These are phyloP conservation scores for Diaporthe capsici DNA, from an alignment of 2,329 filamentous ascomycete species.

Conservation along the genomic window DNA sequence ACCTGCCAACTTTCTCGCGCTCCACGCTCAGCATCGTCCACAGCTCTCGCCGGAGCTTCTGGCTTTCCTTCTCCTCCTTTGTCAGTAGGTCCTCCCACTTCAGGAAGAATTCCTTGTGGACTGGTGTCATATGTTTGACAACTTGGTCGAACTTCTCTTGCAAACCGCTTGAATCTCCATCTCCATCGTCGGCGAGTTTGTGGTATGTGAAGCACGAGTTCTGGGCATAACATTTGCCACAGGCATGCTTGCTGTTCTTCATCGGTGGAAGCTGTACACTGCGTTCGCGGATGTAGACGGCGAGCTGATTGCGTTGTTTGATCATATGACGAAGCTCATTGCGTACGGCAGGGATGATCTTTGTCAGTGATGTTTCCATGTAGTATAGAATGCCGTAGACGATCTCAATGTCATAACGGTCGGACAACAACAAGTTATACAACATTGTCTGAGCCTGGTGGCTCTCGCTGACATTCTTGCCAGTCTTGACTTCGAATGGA, in stretches of 20 bases:
- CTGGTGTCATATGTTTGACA: conserved; percentile 80
- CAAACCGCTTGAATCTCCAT: conserved; percentile 85
- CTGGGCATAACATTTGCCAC: conserved; percentile 91
- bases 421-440: conserved; percentile 92
- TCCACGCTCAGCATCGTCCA: conserved; percentile 97
- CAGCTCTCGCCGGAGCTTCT: conserved; percentile 88
- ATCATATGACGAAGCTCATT: conserved; percentile 97
- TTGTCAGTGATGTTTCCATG: conserved; percentile 89
- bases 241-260: conserved; percentile 85
- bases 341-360: conserved; percentile 86
- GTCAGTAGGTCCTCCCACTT: conserved; percentile 96
- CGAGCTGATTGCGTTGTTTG: conserved; percentile 92
- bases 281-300: conserved; percentile 86
- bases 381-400: conserved; percentile 95
- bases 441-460: conserved; percentile 95
- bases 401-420: conserved; percentile 94
- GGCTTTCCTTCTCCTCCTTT: conserved; percentile 92
- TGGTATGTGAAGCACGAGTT: conserved; percentile 94
- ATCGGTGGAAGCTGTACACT: conserved; percentile 86
- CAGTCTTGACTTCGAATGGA: conserved; percentile 96
- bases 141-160: conserved; percentile 86
- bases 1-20: conserved; percentile 88
- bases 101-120: conserved; percentile 86
- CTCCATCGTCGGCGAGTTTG: conserved; percentile 87
- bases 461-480: conserved; percentile 83